Base-by-base conservation (phyloP, 169 alveolate genomes). In the Plasmodium cynomolgi region DNA sequence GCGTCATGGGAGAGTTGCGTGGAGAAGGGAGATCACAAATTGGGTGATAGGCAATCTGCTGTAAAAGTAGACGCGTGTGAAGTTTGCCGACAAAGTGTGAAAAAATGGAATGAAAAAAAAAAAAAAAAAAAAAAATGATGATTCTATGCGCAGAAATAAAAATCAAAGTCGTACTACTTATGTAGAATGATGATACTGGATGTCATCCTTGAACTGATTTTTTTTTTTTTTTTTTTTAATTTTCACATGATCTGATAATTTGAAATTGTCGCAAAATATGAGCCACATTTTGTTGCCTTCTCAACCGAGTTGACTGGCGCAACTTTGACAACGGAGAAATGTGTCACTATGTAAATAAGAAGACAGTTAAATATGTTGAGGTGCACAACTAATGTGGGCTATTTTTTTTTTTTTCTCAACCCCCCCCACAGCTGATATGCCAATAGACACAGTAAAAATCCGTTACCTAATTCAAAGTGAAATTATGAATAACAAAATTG, bases 191-290 rank as follows among this genome's bases (percentile, higher is more conserved):
- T 88, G 94, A 88, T 68, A 88, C 71, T 58, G 1, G 26, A 39
- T 71, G 94, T 88, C 94, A 88, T 88, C 94, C 94, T 88, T 88
- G 94, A 88, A 44, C 94, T 88, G 94, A 88, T 88, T 79, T 77
- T 88, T 88, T 88, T 88, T 79, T 84, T 84, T 82, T 82, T 82
- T 82, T 82, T 81, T 81, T 81, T 17, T 33, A 13, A 47, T 50
- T n/a, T 26, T 56, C 31, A 41, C 58, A 37, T 7, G 20, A 80
- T n/a, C 29, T 29, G 15, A 68, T 29, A 68, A 68, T 68, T 20
- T 26, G 34, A 68, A 26, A 68, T 68, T 68, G 41, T 68, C 37
- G 37, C n/a, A 0, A 26, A 23, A 68, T 11, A 11, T 68, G 37
- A 20, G 77, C 37, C 37, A 68, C 37, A 68, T 68, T 23, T 68